Conservation (phyloP, 495 filamentous ascomycete species). For the Massariosphaeria phaeospora region DNA sequence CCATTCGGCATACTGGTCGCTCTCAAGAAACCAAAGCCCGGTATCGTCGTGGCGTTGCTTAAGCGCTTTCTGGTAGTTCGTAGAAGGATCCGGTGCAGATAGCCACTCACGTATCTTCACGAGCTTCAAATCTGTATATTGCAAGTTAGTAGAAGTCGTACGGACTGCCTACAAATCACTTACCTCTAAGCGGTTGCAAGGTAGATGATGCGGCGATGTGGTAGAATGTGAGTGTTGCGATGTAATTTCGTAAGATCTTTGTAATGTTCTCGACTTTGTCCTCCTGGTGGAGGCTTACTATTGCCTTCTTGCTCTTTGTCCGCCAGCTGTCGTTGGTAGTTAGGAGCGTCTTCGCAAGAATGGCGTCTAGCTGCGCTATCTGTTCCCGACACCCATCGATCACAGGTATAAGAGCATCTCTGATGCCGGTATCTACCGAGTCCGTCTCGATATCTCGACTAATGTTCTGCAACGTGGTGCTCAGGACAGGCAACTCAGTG, state of each 20-base stretch:
- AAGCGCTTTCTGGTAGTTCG: not conserved
- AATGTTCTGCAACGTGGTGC: constrained; percentile 32
- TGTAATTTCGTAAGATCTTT: constrained; percentile 24
- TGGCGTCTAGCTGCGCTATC: constrained; percentile 1
- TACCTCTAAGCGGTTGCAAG: too few relatives aligned
- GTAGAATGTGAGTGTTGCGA: constrained; percentile 31
- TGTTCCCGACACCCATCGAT: constrained; percentile 25
- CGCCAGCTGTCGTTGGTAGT: constrained; percentile 18
- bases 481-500: constrained; percentile 36
- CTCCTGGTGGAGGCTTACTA: constrained; percentile 33
- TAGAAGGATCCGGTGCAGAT: not conserved
- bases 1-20: not conserved
- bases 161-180: too few relatives aligned
- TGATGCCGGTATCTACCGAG: constrained; percentile 9
- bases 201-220: constrained; percentile 10
- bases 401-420: constrained; percentile 29
- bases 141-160: too few relatives aligned
- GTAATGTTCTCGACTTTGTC: constrained; percentile 34
- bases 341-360: constrained; percentile 23
- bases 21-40: not conserved
- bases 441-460: constrained; percentile 28
- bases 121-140: too few relatives aligned
- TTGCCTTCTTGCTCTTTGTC: constrained; percentile 28
- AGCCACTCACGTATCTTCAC: not conserved
- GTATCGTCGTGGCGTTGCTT: not conserved